Percentiles rank a stretch among this genome's conserved stretches.
phyloP scores from a whole-genome alignment of 805 yeast species.

The Kluyveromyces siamensis region DNA sequence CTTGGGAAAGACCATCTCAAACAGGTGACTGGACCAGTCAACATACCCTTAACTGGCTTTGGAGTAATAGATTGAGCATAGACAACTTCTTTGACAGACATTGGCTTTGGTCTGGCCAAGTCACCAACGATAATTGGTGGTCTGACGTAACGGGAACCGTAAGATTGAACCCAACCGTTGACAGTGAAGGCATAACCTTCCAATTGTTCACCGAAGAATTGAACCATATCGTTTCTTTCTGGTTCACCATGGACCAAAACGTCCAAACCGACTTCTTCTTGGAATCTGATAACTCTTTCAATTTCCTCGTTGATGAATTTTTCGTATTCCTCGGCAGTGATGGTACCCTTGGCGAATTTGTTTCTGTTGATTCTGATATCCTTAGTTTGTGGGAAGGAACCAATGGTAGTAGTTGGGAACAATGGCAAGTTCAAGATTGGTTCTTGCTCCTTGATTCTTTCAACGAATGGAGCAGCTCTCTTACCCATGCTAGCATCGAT shows the following conservation, averaged over 20 bases:
- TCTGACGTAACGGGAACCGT: constrained; percentile 99
- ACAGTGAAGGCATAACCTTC: constrained; percentile 97
- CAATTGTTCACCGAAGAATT: constrained; percentile 98
- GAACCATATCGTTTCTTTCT: constrained; percentile 99
- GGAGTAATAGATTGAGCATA: constrained; percentile 95
- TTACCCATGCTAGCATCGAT: constrained; percentile 68
- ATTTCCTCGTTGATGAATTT: constrained; percentile 95
- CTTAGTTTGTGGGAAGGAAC: constrained; percentile 99
- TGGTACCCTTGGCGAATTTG: constrained; percentile 95
- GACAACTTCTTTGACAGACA: constrained; percentile 98
- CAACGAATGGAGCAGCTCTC: constrained; percentile 81
- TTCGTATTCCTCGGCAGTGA: constrained; percentile 92
- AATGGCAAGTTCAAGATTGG: constrained; percentile 83
- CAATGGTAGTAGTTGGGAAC: constrained; percentile 99
- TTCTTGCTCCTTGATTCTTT: constrained; percentile 83
- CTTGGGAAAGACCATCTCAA: constrained; percentile 99
- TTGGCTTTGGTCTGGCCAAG: constrained; percentile 94
- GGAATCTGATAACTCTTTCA: constrained; percentile 93
- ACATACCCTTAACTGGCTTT: constrained; percentile 99
- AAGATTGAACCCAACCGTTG: constrained; percentile 99
- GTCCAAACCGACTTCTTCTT: constrained; percentile 97
- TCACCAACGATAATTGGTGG: constrained; percentile 99
- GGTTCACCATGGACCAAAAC: constrained; percentile 99
- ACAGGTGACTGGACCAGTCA: constrained; percentile 99
- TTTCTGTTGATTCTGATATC: constrained; percentile 98